phyloP scores from a whole-genome alignment of 371 early-diverging fungal genomes.

The Sporodiniella umbellata region DNA sequence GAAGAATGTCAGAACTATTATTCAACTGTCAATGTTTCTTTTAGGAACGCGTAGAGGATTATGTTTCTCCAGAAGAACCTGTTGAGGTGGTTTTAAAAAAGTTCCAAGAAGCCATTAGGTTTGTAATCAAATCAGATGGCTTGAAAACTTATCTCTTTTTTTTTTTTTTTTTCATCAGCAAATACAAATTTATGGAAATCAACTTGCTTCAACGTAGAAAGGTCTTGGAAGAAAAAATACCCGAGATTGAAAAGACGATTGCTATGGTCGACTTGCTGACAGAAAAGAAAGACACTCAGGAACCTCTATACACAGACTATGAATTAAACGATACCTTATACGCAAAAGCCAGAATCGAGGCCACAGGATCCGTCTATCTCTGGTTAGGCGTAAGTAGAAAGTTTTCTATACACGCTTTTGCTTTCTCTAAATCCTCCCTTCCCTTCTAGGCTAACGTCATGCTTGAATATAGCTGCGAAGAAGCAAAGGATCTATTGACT shows the following conservation, averaged over 20 bases:
- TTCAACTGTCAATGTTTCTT: too few species aligned
- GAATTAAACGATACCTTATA: constrained; percentile 94
- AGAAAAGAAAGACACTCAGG: constrained; percentile 61
- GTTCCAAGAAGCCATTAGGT: constrained; percentile 91
- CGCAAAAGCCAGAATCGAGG: constrained; percentile 77
- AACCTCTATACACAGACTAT: constrained; percentile 80
- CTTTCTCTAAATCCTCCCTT: too few species aligned
- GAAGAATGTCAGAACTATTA: too few species aligned
- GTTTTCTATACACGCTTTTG: too few species aligned
- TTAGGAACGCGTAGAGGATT: constrained; percentile 89
- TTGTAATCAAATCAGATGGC: constrained; percentile 2
- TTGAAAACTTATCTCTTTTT: neutral
- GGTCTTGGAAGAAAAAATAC: constrained; percentile 87
- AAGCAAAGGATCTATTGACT: constrained; percentile 79
- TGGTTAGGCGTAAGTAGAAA: constrained; percentile 87
- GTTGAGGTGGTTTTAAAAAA: constrained; percentile 83
- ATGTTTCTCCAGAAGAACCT: constrained; percentile 66
- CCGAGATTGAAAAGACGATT: constrained; percentile 94
- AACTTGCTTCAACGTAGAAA: constrained; percentile 80
- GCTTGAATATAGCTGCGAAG: constrained; percentile 91
- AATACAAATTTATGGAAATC: constrained; percentile 96
- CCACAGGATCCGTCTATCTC: constrained; percentile 80
- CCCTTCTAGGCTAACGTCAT: constrained; percentile 98
- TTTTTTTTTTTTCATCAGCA: constrained; percentile 51
- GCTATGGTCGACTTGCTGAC: constrained; percentile 79